Conservation (phyloP, 2,329 filamentous ascomycete species). For the Grosmannia huntii region DNA sequence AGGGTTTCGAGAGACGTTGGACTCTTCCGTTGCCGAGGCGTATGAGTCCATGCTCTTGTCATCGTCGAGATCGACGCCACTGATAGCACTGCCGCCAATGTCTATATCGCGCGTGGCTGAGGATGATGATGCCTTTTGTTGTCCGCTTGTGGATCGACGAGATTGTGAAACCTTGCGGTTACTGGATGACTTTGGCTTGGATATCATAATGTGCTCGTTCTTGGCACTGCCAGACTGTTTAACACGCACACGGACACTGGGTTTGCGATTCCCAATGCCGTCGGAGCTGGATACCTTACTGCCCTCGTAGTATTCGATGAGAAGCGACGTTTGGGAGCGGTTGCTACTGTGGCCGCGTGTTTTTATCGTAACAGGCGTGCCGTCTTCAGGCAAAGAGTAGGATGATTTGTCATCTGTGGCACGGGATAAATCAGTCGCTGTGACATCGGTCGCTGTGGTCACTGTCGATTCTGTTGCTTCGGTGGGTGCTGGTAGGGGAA, state of each 20-base stretch:
- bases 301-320: conserved; percentile 92
- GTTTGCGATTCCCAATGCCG: conserved; percentile 52
- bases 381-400: conserved; percentile 74
- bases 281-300: conserved; percentile 45
- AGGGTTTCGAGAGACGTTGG: conserved; percentile 61
- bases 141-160: conserved; percentile 32
- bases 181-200: conserved; percentile 55
- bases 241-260: conserved; percentile 67
- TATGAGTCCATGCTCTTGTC: conserved; percentile 58
- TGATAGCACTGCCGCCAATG: conserved; percentile 15
- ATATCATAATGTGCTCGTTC: conserved; percentile 76
- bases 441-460: background rate
- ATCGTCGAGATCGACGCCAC: conserved; percentile 38
- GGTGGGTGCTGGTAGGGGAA: conserved; percentile 67
- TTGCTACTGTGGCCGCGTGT: conserved; percentile 51
- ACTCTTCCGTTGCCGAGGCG: conserved; percentile 67
- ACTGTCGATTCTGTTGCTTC: conserved; percentile 49
- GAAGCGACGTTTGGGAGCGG: conserved; percentile 72
- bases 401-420: conserved; percentile 58
- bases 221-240: conserved; percentile 61
- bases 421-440: conserved; percentile 48
- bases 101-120: conserved; percentile 17
- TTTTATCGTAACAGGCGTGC: conserved; percentile 82
- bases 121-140: conserved; percentile 32
- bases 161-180: conserved; percentile 48